Evolutionary conservation across 2,329 filamentous ascomycete species (phyloP).

Genomic region (Pseudogymnoascus sp.): DNA sequence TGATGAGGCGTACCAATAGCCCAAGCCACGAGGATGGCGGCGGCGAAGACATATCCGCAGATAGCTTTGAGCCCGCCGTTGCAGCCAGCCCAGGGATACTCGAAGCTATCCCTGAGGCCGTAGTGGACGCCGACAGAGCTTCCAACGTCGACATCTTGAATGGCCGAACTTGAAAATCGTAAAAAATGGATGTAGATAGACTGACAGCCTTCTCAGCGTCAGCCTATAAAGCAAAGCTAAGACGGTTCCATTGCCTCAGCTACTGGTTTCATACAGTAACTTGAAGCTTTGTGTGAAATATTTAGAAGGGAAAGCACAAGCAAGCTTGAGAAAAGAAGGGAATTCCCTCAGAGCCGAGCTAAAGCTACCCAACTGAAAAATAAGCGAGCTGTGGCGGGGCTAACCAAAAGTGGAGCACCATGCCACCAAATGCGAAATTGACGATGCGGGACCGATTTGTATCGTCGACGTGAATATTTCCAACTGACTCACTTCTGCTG

Average conservation of each 20-base stretch:
- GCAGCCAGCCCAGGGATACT: neutral
- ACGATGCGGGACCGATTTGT: slow-evolving; percentile 11
- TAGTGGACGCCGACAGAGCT: neutral
- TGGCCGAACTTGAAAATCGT: neutral
- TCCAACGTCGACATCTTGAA: slow-evolving; percentile 3
- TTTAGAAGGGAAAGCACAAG: slow-evolving; percentile 4
- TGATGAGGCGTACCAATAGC: slow-evolving; percentile 47
- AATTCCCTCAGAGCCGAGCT: neutral
- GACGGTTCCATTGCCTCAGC: slow-evolving; percentile 8
- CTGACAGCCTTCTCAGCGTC: slow-evolving; percentile 6
- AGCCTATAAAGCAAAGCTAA: slow-evolving; percentile 6
- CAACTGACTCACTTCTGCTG: slow-evolving; percentile 8
- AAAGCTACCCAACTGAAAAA: slow-evolving; percentile 6
- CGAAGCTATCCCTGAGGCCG: neutral
- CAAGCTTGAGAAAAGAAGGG: slow-evolving; percentile 6
- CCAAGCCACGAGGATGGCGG: slow-evolving; percentile 45
- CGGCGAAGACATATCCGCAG: neutral
- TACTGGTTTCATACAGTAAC: slow-evolving; percentile 5
- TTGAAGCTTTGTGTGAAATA: slow-evolving; percentile 5
- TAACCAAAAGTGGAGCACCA: slow-evolving; percentile 9
- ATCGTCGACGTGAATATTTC: slow-evolving; percentile 9
- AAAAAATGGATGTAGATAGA: neutral
- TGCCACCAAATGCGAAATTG: slow-evolving; percentile 11
- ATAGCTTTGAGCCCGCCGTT: neutral
- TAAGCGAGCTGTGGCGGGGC: slow-evolving; percentile 8